These are phyloP conservation scores for Gentiana straminea DNA, from an alignment of 257 asterid species.

Conservation along the genomic window DNA sequence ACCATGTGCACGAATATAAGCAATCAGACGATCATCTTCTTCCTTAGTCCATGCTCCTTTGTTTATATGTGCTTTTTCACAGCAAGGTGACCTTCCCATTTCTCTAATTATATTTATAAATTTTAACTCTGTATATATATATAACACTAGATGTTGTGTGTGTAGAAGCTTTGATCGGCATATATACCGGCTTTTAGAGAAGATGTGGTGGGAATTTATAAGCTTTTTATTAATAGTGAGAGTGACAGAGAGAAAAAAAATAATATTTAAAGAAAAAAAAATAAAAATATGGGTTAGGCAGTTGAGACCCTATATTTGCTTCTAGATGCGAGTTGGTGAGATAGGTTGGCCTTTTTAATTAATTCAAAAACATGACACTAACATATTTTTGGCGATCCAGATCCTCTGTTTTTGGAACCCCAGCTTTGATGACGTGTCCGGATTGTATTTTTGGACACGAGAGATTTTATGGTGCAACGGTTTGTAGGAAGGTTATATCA, in stretches of 20 bases:
- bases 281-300: not conserved
- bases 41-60: conserved; percentile 97
- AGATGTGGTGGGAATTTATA: conserved; percentile 28
- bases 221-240: conserved; percentile 17
- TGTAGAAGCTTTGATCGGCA: conserved; percentile 12
- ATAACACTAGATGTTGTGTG: no score
- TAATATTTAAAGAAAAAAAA: not conserved
- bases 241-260: not conserved
- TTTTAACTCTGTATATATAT: no score
- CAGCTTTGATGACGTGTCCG: no score
- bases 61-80: conserved; percentile 93
- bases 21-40: conserved; percentile 77
- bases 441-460: no score
- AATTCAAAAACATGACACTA: conserved; percentile 16
- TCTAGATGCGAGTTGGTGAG: conserved; percentile 98
- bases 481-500: no score
- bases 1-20: conserved; percentile 70
- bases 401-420: no score
- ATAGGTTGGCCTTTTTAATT: conserved; percentile 34
- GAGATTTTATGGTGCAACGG: no score
- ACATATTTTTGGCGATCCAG: no score
- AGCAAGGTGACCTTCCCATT: conserved; percentile 98
- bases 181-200: conserved; percentile 22
- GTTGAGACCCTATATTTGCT: conserved; percentile 27
- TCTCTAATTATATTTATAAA: no score